Percentiles rank a stretch among this genome's conserved stretches.
phyloP scores from a whole-genome alignment of 345 rosid species.

The Eucalyptus marginata region DNA sequence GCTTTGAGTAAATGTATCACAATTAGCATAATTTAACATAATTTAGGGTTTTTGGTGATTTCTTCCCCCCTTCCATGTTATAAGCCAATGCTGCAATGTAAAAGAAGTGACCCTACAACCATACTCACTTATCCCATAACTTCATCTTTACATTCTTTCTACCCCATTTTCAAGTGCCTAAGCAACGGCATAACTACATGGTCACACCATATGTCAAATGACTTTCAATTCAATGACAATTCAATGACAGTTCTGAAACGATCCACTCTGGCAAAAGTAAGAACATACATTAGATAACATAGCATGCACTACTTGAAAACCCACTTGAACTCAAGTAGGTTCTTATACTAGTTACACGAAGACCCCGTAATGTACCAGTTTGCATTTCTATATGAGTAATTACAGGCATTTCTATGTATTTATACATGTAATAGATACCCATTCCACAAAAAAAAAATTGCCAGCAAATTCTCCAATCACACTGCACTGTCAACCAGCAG shows the following conservation, averaged over 20 bases:
- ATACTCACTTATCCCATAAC: not conserved
- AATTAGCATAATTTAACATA: no score
- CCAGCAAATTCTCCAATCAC: not conserved
- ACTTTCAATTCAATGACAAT: not conserved
- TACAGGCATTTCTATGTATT: not conserved
- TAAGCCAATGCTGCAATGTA: not conserved
- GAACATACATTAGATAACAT: not conserved
- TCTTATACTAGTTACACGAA: not conserved
- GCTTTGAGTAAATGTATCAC: not conserved
- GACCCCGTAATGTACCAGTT: not conserved
- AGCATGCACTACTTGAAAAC: not conserved
- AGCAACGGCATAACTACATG: not conserved
- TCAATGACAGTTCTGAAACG: not conserved
- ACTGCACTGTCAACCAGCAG: constrained; percentile 16
- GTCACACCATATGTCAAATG: not conserved
- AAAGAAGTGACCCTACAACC: not conserved
- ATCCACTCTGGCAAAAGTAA: not conserved
- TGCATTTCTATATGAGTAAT: not conserved
- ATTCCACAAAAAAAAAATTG: not conserved
- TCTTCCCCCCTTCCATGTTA: no score
- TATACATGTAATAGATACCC: not conserved
- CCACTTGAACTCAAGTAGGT: not conserved
- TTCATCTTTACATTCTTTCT: not conserved
- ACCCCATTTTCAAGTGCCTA: not conserved
- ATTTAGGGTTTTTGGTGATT: not conserved